Conservation (phyloP, 805 yeast genomes). For the Clavispora carvajalis region DNA sequence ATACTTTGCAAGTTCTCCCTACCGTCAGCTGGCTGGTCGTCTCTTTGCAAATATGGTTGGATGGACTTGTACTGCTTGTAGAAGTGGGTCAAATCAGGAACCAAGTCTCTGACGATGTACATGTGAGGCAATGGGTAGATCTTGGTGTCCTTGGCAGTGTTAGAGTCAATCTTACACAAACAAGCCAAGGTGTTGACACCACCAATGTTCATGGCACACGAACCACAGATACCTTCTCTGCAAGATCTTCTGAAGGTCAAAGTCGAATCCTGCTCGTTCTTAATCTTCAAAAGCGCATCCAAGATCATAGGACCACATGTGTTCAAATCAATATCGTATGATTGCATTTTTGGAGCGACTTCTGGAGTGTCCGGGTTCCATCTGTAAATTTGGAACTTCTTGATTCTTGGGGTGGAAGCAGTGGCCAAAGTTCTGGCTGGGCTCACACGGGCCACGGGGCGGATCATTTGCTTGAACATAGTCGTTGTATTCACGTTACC, state of each 20-base stretch:
- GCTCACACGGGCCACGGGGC: slow-evolving; percentile 12
- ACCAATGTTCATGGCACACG: slow-evolving; percentile 99
- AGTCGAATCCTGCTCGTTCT: slow-evolving; percentile 94
- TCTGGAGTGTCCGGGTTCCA: slow-evolving; percentile 98
- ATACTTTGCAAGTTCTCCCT: slow-evolving; percentile 87
- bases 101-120: slow-evolving; percentile 95
- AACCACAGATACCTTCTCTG: slow-evolving; percentile 99
- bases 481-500: neutral
- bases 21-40: slow-evolving; percentile 77
- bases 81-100: slow-evolving; percentile 95
- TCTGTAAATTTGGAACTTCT: slow-evolving; percentile 89
- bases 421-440: slow-evolving; percentile 26
- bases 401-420: slow-evolving; percentile 52
- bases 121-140: slow-evolving; percentile 97
- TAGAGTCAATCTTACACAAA: slow-evolving; percentile 86
- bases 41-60: slow-evolving; percentile 92
- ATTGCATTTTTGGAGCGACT: slow-evolving; percentile 80
- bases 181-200: slow-evolving; percentile 97
- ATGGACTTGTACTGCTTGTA: slow-evolving; percentile 98
- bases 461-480: slow-evolving; percentile 13
- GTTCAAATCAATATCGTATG: slow-evolving; percentile 80
- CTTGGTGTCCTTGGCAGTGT: slow-evolving; percentile 68
- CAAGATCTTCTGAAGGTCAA: slow-evolving; percentile 96
- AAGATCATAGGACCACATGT: slow-evolving; percentile 96
- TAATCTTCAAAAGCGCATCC: slow-evolving; percentile 90